Evolutionary conservation across 2,329 filamentous ascomycete genomes (phyloP).

Genomic region (Fusarium multiceps): DNA sequence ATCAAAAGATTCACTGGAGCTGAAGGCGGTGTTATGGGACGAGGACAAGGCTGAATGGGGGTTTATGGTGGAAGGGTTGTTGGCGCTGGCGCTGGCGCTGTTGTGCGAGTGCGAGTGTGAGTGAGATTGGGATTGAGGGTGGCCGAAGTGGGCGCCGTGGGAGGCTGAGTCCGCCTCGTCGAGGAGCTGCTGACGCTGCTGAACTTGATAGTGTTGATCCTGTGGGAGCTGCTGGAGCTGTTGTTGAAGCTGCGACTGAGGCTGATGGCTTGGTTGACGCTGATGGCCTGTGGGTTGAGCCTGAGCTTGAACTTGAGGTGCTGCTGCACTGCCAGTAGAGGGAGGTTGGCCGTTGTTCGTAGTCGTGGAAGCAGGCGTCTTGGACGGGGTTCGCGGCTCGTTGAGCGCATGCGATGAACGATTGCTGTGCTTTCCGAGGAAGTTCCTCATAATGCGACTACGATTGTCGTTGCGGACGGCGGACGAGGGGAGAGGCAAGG

Average conservation of each 20-base stretch:
- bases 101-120: conserved; percentile 23
- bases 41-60: conserved; percentile 61
- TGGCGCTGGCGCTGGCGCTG: conserved; percentile 29
- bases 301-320: conserved; percentile 5
- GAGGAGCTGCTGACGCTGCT: conserved; percentile 37
- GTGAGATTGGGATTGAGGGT: conserved; percentile 24
- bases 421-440: conserved; percentile 66
- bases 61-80: conserved; percentile 43
- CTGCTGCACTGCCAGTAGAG: conserved; percentile 41
- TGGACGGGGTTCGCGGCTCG: conserved; percentile 55
- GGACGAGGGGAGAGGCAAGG: neutral
- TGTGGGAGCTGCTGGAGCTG: conserved; percentile 19
- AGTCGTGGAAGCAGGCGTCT: conserved; percentile 25
- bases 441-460: conserved; percentile 60
- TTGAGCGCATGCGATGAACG: conserved; percentile 67
- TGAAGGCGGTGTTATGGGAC: conserved; percentile 53
- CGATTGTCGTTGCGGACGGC: conserved; percentile 33
- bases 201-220: conserved; percentile 39
- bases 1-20: conserved; percentile 62
- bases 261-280: conserved; percentile 35
- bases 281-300: conserved; percentile 28
- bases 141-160: conserved; percentile 42
- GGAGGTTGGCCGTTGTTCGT: conserved; percentile 21
- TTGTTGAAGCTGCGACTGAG: conserved; percentile 19
- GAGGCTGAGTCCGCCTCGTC: conserved; percentile 47